phyloP scores from a whole-genome alignment of 148 eudicot species.

The Cornus controversa region DNA sequence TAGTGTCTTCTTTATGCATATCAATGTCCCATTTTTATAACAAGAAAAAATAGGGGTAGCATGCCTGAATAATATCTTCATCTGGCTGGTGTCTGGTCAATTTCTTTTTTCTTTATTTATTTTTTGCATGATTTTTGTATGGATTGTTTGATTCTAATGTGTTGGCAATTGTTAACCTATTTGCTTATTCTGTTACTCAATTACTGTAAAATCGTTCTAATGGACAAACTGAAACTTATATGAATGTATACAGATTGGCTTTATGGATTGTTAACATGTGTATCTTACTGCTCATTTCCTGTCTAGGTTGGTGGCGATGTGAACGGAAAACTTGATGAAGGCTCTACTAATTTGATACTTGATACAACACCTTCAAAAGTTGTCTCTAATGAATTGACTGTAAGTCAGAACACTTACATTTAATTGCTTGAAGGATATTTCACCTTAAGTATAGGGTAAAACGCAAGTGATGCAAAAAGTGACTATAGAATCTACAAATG shows the following conservation, averaged over 20 bases:
- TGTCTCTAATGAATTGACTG: constrained; percentile 78
- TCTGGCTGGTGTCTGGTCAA: background rate
- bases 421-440: background rate
- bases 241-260: background rate
- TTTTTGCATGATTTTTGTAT: too few species aligned
- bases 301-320: constrained; percentile 68
- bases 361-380: constrained; percentile 96
- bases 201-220: background rate
- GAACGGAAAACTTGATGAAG: constrained; percentile 85
- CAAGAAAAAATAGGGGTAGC: background rate
- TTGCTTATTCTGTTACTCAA: background rate
- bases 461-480: background rate
- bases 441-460: background rate
- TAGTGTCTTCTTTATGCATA: too few species aligned
- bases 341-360: constrained; percentile 60
- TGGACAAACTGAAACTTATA: background rate
- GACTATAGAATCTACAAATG: background rate
- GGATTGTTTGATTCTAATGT: background rate
- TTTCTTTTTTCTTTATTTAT: too few species aligned
- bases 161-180: background rate
- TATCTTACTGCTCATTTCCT: constrained; percentile 8
- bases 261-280: background rate
- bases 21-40: too few species aligned
- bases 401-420: constrained; percentile 35
- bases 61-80: background rate